These are phyloP conservation scores for Tanacetum coccineum DNA, from an alignment of 129 eudicot species.

Conservation along the genomic window DNA sequence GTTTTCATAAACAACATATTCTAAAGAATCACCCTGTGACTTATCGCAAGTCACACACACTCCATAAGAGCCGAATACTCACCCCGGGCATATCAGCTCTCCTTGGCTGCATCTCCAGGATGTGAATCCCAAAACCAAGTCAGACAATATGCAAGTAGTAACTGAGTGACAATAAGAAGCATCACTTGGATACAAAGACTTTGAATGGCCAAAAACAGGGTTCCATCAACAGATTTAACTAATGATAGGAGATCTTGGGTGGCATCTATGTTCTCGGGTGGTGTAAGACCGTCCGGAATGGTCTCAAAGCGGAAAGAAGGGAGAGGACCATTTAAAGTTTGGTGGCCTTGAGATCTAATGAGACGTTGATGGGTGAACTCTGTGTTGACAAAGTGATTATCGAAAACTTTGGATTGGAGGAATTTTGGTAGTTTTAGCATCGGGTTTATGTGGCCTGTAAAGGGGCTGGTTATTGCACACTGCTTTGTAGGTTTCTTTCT, in stretches of 20 bases:
- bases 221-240: constrained; percentile 16
- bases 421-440: constrained; percentile 37
- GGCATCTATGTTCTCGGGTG: constrained; percentile 25
- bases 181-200: constrained; percentile 22
- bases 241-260: constrained; percentile 31
- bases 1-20: too few relatives aligned
- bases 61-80: constrained; percentile 28
- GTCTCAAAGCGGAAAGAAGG: constrained; percentile 43
- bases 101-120: constrained; percentile 13
- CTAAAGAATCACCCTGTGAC: too few relatives aligned
- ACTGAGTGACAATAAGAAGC: constrained; percentile 28
- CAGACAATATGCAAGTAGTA: constrained; percentile 31
- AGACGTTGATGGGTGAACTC: constrained; percentile 45
- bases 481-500: constrained; percentile 21
- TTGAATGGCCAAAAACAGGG: constrained; percentile 24
- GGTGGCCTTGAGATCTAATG: constrained; percentile 24
- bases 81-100: constrained; percentile 27
- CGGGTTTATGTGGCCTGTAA: constrained; percentile 33
- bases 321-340: constrained; percentile 20
- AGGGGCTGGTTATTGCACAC: constrained; percentile 33
- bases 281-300: constrained; percentile 45
- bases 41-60: too few relatives aligned
- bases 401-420: constrained; percentile 33
- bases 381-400: constrained; percentile 35
- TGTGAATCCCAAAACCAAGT: constrained; percentile 33